These are phyloP conservation scores for Gentiana macrophylla DNA, from an alignment of 257 asterid species.

Conservation along the genomic window DNA sequence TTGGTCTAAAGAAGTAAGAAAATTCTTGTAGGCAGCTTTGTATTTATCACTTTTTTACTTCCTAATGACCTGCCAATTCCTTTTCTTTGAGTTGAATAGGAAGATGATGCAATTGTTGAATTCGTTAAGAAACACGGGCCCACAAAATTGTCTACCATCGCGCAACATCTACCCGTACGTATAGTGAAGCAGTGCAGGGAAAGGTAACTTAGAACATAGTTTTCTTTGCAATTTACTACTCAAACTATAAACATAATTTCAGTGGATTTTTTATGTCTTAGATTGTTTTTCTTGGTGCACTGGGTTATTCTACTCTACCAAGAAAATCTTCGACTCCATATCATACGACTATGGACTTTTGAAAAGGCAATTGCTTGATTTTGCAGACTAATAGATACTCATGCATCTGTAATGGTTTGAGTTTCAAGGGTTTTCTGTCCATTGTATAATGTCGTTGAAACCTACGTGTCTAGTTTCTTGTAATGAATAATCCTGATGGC, in stretches of 20 bases:
- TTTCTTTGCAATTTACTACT: too few relatives aligned
- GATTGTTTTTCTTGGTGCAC: too few relatives aligned
- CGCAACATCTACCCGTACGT: slow-evolving; percentile 94
- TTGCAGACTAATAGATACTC: too few relatives aligned
- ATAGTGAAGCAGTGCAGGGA: slow-evolving; percentile 98
- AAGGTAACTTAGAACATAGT: slow-evolving; percentile 31
- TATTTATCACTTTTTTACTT: neutral
- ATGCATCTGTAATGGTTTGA: too few relatives aligned
- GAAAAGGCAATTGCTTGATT: too few relatives aligned
- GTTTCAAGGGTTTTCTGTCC: neutral
- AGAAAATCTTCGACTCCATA: too few relatives aligned
- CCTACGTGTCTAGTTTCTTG: slow-evolving; percentile 2
- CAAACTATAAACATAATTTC: too few relatives aligned
- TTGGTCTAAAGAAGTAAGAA: slow-evolving; percentile 86
- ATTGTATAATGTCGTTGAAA: neutral
- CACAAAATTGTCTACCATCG: slow-evolving; percentile 91
- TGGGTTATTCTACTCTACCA: too few relatives aligned
- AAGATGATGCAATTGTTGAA: slow-evolving; percentile 71
- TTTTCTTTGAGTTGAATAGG: slow-evolving; percentile 29
- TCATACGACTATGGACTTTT: too few relatives aligned
- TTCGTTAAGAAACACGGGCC: slow-evolving; percentile 75
- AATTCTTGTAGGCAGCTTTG: slow-evolving; percentile 1
- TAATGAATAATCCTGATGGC: slow-evolving; percentile 47
- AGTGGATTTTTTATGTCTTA: too few relatives aligned
- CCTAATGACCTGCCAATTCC: slow-evolving; percentile 1